Conservation (phyloP, 1,284 basidiomycete genomes). For the Leccinum brunneo-olivaceum region DNA sequence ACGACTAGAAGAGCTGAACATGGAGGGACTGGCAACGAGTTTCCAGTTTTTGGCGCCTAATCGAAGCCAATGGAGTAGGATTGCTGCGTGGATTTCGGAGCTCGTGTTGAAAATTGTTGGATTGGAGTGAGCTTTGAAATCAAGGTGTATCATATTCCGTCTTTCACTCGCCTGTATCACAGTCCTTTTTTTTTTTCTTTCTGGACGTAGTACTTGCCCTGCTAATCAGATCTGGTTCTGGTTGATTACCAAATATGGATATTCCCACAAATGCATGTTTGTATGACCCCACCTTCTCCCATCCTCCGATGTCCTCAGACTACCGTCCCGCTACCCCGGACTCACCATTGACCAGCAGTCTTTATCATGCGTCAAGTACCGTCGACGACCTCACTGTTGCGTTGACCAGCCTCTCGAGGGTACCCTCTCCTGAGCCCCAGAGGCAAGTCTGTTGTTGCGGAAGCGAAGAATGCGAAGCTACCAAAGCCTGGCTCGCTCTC, state of each 20-base stretch:
- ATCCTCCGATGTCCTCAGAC: conserved; percentile 17
- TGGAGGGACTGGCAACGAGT: conserved; percentile 64
- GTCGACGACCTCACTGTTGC: conserved; percentile 74
- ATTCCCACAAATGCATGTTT: conserved; percentile 28
- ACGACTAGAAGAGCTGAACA: conserved; percentile 56
- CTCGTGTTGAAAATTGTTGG: conserved; percentile 53
- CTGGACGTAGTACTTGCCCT: conserved; percentile 7
- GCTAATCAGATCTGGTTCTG: conserved; percentile 13
- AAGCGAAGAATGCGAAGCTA: conserved; percentile 55
- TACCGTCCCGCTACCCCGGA: conserved; percentile 41
- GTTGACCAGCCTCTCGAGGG: conserved; percentile 61
- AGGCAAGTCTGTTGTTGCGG: conserved; percentile 52
- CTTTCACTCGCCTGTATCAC: not conserved
- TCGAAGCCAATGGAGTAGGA: conserved; percentile 52
- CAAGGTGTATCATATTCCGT: conserved; percentile 13
- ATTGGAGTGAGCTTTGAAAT: conserved; percentile 22
- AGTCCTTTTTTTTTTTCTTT: not conserved
- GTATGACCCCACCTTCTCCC: no score
- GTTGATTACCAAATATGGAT: conserved; percentile 10
- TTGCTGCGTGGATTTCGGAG: conserved; percentile 70
- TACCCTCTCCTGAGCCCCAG: conserved; percentile 59
- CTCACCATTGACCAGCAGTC: conserved; percentile 49
- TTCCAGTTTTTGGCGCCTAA: conserved; percentile 62
- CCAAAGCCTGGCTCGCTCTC: conserved; percentile 55
- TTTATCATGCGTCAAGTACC: conserved; percentile 56